Evolutionary conservation across 2,329 filamentous ascomycete genomes (phyloP).

Genomic region (Pseudophaeomoniella oleicola): DNA sequence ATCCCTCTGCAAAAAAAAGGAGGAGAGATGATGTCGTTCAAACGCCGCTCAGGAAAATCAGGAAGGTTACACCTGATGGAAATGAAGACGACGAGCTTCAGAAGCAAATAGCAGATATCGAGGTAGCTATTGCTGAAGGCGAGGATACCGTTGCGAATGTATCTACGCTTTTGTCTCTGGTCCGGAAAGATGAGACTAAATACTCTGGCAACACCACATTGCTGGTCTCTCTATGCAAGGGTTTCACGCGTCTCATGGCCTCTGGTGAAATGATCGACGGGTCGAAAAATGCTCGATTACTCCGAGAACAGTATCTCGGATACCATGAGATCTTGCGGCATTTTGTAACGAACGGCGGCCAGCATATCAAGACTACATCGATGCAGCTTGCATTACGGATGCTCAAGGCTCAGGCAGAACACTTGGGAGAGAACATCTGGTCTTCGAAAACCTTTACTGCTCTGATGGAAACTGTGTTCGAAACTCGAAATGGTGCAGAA

Average conservation of each 20-base stretch:
- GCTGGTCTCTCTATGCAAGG: slow-evolving; percentile 59
- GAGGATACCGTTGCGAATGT: not conserved
- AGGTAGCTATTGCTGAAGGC: not conserved
- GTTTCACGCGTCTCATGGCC: slow-evolving; percentile 70
- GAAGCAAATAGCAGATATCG: not conserved
- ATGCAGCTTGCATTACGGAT: not conserved
- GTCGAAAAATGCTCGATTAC: slow-evolving; percentile 30
- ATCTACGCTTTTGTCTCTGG: not conserved
- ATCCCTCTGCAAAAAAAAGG: not conserved
- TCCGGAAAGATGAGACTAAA: not conserved
- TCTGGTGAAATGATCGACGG: slow-evolving; percentile 53
- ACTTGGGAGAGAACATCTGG: slow-evolving; percentile 1
- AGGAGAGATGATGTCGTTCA: not conserved
- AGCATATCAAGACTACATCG: not conserved
- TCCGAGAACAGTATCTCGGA: slow-evolving; percentile 1
- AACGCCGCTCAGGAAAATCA: not conserved
- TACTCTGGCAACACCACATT: not conserved
- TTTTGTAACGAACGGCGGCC: not conserved
- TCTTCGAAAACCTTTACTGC: not conserved
- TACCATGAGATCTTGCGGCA: slow-evolving; percentile 1
- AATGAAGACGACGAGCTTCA: not conserved
- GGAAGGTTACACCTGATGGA: not conserved
- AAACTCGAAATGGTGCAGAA: not conserved
- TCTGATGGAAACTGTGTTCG: not conserved
- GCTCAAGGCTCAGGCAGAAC: not conserved